A percentile compares a stretch with the other conserved stretches of the same genome.
These are phyloP conservation scores for Amaranthus palmeri DNA, from an alignment of 148 eudicot species.

Conservation along the genomic window DNA sequence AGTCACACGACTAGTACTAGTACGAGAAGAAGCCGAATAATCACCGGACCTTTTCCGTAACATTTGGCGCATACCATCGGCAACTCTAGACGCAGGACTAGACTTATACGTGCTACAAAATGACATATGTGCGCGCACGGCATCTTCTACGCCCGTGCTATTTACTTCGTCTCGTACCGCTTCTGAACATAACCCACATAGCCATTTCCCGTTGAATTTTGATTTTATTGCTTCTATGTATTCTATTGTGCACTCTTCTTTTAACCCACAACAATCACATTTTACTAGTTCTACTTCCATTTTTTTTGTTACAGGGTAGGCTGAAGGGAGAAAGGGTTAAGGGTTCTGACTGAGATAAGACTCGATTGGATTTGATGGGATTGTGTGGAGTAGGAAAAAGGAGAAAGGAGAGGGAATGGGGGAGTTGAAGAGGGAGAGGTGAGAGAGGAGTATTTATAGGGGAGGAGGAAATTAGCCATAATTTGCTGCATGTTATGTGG, in stretches of 20 bases:
- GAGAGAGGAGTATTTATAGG: conserved; percentile 23
- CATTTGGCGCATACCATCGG: conserved; percentile 72
- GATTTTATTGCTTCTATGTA: conserved; percentile 58
- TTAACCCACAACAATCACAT: conserved; percentile 75
- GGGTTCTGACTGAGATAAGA: too few species aligned
- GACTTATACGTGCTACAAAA: conserved; percentile 60
- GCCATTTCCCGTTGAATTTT: conserved; percentile 73
- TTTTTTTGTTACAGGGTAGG: neutral
- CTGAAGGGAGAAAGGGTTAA: too few species aligned
- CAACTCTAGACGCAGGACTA: conserved; percentile 61
- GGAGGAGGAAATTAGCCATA: conserved; percentile 48
- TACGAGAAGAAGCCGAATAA: conserved; percentile 11
- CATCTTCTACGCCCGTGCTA: conserved; percentile 42
- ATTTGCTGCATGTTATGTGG: conserved; percentile 75
- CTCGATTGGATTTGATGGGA: neutral
- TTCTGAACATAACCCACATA: conserved; percentile 76
- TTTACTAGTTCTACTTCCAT: conserved; percentile 58
- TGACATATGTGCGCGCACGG: conserved; percentile 65
- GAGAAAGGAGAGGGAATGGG: neutral
- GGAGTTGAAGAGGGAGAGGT: neutral
- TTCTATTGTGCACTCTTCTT: conserved; percentile 70
- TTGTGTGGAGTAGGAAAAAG: neutral
- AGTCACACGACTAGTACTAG: neutral
- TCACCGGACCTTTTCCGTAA: conserved; percentile 52
- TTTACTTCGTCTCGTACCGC: conserved; percentile 63